Evolutionary conservation across 306 rosid species (phyloP), one percentile per base, ranked within the genome.

Genomic region (Pyrus communis): DNA sequence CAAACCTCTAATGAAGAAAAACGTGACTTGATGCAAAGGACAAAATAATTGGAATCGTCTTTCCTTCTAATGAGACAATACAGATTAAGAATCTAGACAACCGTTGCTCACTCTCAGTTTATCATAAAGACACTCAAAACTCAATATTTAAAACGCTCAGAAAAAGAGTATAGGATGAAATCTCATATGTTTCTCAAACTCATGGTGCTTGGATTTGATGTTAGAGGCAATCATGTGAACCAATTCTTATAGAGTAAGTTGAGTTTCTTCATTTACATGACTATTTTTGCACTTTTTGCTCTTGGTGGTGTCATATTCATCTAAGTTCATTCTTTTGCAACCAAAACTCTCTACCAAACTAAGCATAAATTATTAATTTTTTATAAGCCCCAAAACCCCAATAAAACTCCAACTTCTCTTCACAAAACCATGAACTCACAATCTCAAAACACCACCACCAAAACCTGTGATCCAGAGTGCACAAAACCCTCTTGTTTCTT

Each of bases 401-500:
- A 27, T 30, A 67, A 6, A 23, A 67, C 49, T 22, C 65, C 63
- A 11, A 76, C 18, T 19, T 60, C 14, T 46, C 27, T 66, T 23
- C 74, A 25, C 43, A 46, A 67, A 71, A 61, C 81, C 77, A 88
- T 82, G 91, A 67, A 77, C 22, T 77, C 68, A 77, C 72, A 57
- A 45, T 59, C 40, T 80, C 76, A 72, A 46, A 69, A 59, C 33
- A 82, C 60, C 23, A 73, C 78, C 67, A 42, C 70, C 68, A 73
- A 52, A 62, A 78, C 67, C 2, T 22, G 60, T 31, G 79, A 60
- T 27, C 78, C 83, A 42, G 1, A 74, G 45, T 82, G 87, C 80
- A 73, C 46, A 14, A 46, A 74, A 67, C 66, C 79, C 28, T 80
- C 82, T 69, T 88, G 93, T 79, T 91, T 91, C 88, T 82, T 88